phyloP scores from a whole-genome alignment of 768 basidiomycete genomes.

The Rhizopogon sp. region DNA sequence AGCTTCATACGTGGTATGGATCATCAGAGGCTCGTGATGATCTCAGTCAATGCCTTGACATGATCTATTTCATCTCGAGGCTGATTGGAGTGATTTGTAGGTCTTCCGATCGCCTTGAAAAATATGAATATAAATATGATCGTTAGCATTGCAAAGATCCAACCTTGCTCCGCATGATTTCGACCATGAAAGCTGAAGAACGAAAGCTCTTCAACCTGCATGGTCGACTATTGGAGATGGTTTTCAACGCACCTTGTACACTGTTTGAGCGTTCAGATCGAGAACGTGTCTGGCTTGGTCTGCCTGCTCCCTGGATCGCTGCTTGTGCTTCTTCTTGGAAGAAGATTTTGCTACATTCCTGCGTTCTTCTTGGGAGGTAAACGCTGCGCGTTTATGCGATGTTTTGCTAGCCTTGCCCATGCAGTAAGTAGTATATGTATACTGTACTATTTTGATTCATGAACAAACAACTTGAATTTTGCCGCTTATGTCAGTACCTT shows the following conservation, averaged over 20 bases:
- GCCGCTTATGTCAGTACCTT: too few species aligned
- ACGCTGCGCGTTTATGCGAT: not conserved
- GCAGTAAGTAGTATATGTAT: not conserved
- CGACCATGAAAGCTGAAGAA: not conserved
- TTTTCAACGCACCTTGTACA: slow-evolving; percentile 21
- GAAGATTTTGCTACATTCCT: slow-evolving; percentile 8
- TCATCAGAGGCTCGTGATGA: not conserved
- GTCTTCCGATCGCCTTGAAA: not conserved
- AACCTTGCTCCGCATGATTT: not conserved
- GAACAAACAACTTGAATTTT: too few species aligned
- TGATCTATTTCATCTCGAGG: not conserved
- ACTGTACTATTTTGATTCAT: too few species aligned
- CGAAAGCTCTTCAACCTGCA: not conserved
- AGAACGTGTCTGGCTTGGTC: slow-evolving; percentile 21
- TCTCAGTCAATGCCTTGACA: not conserved
- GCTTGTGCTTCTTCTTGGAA: slow-evolving; percentile 13
- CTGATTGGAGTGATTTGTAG: not conserved
- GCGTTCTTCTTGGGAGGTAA: not conserved
- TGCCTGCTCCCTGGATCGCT: slow-evolving; percentile 18
- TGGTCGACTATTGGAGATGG: not conserved
- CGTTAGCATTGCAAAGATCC: not conserved
- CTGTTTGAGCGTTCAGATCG: slow-evolving; percentile 16
- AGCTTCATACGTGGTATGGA: not conserved
- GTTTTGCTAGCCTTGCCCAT: not conserved
- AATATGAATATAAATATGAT: not conserved